A percentile compares a stretch with the other conserved stretches of the same genome.
Evolutionary conservation across 305 asterid species (phyloP).

Genomic region (Stenogyne calaminthoides): DNA sequence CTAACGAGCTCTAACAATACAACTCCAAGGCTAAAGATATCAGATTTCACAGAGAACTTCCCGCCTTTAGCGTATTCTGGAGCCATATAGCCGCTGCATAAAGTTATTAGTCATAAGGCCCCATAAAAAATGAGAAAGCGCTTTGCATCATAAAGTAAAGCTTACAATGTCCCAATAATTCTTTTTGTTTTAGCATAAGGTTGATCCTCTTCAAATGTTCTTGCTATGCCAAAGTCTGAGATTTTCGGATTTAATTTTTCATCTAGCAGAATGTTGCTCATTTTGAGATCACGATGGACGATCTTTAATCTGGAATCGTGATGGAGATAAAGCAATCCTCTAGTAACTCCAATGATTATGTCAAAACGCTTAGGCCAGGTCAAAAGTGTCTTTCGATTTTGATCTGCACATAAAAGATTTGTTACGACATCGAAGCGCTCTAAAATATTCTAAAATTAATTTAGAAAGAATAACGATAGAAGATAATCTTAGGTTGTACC

Average conservation of each 20-base stretch:
- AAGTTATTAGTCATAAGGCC: neutral
- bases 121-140: neutral
- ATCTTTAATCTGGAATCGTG: no score
- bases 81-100: slow-evolving; percentile 42
- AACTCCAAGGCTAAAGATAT: slow-evolving; percentile 45
- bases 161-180: slow-evolving; percentile 45
- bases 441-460: neutral
- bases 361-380: no score
- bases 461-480: neutral
- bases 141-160: neutral
- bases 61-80: slow-evolving; percentile 49
- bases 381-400: no score
- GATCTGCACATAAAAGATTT: neutral
- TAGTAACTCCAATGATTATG: no score
- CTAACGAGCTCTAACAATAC: slow-evolving; percentile 40
- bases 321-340: no score
- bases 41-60: slow-evolving; percentile 43
- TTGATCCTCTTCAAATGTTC: slow-evolving; percentile 32
- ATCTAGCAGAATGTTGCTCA: no score
- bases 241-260: slow-evolving; percentile 38
- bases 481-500: slow-evolving; percentile 12
- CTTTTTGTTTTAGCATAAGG: slow-evolving; percentile 24
- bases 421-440: neutral
- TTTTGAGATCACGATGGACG: no score
- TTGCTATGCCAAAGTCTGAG: slow-evolving; percentile 45